These are phyloP conservation scores for Solanum lignicaule DNA, from an alignment of 257 asterid genomes.

Conservation along the genomic window DNA sequence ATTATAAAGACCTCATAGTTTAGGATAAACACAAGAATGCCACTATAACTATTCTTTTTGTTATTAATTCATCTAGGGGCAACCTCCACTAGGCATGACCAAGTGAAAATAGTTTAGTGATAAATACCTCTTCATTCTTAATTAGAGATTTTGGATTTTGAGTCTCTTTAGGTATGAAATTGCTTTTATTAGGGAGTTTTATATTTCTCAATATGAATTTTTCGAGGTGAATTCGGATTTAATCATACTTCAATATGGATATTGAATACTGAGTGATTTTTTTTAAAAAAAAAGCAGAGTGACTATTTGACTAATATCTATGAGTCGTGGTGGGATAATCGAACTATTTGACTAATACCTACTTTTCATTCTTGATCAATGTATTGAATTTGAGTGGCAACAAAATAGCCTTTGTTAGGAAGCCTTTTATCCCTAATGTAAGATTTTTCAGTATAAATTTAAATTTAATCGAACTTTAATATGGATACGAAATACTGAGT, in stretches of 20 bases:
- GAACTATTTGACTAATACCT: background rate
- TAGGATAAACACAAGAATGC: slow-evolving; percentile 5
- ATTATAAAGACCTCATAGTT: background rate
- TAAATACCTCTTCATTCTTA: no score
- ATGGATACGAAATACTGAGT: no score
- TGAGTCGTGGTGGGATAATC: background rate
- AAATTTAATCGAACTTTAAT: no score
- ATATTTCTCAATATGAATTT: rapidly evolving
- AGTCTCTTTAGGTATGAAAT: no score
- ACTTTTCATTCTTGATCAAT: no score
- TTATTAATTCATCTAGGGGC: background rate
- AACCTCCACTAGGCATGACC: background rate
- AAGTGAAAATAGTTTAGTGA: no score
- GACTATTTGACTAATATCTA: background rate
- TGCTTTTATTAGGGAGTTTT: background rate
- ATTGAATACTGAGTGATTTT: no score
- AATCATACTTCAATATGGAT: rapidly evolving
- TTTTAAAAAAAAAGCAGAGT: background rate
- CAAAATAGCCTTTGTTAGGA: no score
- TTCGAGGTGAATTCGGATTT: rapidly evolving
- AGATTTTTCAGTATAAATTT: no score
- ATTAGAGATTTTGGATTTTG: no score
- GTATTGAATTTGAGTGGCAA: background rate
- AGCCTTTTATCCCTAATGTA: no score
- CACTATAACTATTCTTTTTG: slow-evolving; percentile 1